Evolutionary conservation across 768 basidiomycete genomes (phyloP), one percentile per base, ranked within the genome.

Genomic region (Termitomyces sp.): DNA sequence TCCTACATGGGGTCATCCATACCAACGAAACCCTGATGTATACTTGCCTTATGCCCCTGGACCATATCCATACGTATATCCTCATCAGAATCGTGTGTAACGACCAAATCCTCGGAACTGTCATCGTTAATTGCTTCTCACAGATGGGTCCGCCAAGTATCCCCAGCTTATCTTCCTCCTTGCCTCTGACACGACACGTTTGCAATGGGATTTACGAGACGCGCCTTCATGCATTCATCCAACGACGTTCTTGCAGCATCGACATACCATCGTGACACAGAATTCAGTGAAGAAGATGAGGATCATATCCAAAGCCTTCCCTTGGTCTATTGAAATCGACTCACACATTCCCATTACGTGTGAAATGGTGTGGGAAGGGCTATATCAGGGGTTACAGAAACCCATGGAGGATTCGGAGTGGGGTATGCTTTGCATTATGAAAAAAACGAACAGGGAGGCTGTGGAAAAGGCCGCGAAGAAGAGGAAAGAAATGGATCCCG

Each of bases 381-480:
- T 89, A 20, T 71, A 82, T 56, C 61, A 69, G 5, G 73, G 65
- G 48, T 70, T 90, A 28, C 82, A 87, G 51, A 72, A 80, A 49
- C 77, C 75, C 7, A 73, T 90, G 20, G 76, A 60, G 1, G 85
- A 88, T 58, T 85, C 85, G 4, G 88, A 89, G 63, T 89, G 87
- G 86, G 85, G 82, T 0, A 69, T 84, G 47, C 71, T 82, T 18
- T 65, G 77, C 5, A 65, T 55, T 28, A 78, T 83, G 46, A 76
- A 75, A 67, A 74, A 75, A 56, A 5, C 8, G 1, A 66, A 65
- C 58, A 72, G 68, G 54, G 78, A 79, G 60, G 60, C 62, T 20
- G 75, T 86, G 16, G 78, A 83, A 63, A 77, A 71, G 51, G 78
- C 84, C 2, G 77, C 76, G 53, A 82, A 79, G 70, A 77, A 75